A percentile compares a stretch with the other conserved stretches of the same genome.
These are phyloP conservation scores for Nelumbo lutea DNA, from an alignment of 164 flowering plant genomes.

Conservation along the genomic window DNA sequence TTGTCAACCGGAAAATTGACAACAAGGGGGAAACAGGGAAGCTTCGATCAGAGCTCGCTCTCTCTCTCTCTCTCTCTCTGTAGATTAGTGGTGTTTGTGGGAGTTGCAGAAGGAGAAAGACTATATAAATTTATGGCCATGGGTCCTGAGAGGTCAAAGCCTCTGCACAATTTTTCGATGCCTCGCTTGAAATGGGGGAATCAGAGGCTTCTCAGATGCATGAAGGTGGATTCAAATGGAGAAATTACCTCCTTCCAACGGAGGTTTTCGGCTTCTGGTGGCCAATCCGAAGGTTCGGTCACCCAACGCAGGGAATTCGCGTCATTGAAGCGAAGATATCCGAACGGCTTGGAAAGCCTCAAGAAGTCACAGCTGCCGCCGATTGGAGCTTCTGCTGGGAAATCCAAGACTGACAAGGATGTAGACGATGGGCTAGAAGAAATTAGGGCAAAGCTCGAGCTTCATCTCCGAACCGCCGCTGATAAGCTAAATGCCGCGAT, in stretches of 20 bases:
- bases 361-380: constrained; percentile 2
- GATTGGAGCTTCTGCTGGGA: constrained; percentile 1
- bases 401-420: constrained; percentile 1
- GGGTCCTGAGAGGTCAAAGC: constrained; percentile 46
- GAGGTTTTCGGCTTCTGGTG: constrained; percentile 22
- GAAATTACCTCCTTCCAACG: constrained; percentile 11
- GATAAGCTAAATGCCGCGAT: constrained; percentile 46
- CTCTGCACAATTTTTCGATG: constrained; percentile 61
- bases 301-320: constrained; percentile 5
- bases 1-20: too few relatives aligned
- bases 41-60: neutral
- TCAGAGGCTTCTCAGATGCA: constrained; percentile 46
- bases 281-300: constrained; percentile 8
- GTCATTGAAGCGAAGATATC: constrained; percentile 8
- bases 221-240: constrained; percentile 28
- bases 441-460: constrained; percentile 48
- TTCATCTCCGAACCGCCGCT: constrained; percentile 50
- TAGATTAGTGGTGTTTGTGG: constrained; percentile 27
- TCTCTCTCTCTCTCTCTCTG: neutral
- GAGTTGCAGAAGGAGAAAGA: constrained; percentile 10
- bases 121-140: constrained; percentile 20
- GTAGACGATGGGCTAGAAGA: constrained; percentile 50
- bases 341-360: constrained; percentile 2
- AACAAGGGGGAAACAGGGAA: neutral
- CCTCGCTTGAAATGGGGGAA: constrained; percentile 65